A percentile compares a stretch with the other conserved stretches of the same genome.
Evolutionary conservation across 2,329 filamentous ascomycete genomes (phyloP).

Genomic region (Aspergillus unguis): DNA sequence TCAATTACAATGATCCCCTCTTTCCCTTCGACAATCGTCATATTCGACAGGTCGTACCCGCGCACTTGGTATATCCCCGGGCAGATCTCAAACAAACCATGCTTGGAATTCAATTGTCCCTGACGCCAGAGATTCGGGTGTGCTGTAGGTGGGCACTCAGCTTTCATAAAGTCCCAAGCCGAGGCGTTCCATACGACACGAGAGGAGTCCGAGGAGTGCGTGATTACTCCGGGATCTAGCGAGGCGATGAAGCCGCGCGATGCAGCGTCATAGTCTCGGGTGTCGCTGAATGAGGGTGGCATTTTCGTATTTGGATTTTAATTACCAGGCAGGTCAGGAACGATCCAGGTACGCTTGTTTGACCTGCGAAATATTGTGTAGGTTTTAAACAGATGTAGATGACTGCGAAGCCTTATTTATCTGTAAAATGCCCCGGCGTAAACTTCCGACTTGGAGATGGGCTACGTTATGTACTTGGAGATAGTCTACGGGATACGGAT

Average conservation of each 20-base stretch:
- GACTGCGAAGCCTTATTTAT: too few species aligned
- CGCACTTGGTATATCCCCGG: constrained; percentile 42
- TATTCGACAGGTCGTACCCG: constrained; percentile 42
- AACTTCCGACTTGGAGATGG: too few species aligned
- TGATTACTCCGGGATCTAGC: constrained; percentile 20
- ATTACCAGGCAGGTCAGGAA: too few species aligned
- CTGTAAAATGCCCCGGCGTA: too few species aligned
- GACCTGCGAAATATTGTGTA: too few species aligned
- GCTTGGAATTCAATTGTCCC: constrained; percentile 27
- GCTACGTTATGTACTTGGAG: too few species aligned
- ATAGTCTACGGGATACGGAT: too few species aligned
- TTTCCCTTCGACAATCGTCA: constrained; percentile 40
- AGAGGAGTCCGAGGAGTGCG: constrained; percentile 12
- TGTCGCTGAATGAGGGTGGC: constrained; percentile 14
- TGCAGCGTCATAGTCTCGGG: constrained; percentile 18
- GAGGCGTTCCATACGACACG: constrained; percentile 34
- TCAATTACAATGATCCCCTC: constrained; percentile 42
- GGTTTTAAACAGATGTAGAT: too few species aligned
- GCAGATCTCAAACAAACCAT: constrained; percentile 37
- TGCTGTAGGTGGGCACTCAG: constrained; percentile 25
- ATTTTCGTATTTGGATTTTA: neutral
- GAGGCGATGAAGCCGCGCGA: constrained; percentile 21
- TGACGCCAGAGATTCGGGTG: constrained; percentile 38
- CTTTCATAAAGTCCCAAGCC: constrained; percentile 29
- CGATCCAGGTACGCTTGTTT: too few species aligned